phyloP scores from a whole-genome alignment of 2,329 filamentous ascomycete genomes.

The Diatrype stigma region DNA sequence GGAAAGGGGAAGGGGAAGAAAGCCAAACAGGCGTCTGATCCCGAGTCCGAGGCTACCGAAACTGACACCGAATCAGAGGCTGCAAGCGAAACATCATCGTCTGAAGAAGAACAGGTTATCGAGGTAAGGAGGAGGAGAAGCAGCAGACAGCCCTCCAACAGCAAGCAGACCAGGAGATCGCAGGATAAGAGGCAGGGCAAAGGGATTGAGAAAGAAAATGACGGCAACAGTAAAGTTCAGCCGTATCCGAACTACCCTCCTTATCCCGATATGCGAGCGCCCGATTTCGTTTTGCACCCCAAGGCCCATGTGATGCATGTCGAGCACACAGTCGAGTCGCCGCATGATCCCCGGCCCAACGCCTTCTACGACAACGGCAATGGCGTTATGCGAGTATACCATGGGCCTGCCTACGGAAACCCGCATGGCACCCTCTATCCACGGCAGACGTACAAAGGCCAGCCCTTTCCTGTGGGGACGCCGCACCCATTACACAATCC shows the following conservation, averaged over 20 bases:
- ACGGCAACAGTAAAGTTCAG: slow-evolving; percentile 3
- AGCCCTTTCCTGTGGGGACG: slow-evolving; percentile 36
- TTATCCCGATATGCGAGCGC: slow-evolving; percentile 28
- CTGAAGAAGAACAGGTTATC: slow-evolving; percentile 4
- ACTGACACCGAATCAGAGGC: slow-evolving; percentile 7
- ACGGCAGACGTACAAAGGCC: slow-evolving; percentile 25
- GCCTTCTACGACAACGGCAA: slow-evolving; percentile 53
- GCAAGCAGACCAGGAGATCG: slow-evolving; percentile 2
- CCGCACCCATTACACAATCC: slow-evolving; percentile 41
- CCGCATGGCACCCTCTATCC: slow-evolving; percentile 45
- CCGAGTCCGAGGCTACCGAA: slow-evolving; percentile 7
- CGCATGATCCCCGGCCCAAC: slow-evolving; percentile 53
- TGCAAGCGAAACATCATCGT: slow-evolving; percentile 1
- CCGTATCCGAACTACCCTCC: background rate
- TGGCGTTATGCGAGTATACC: slow-evolving; percentile 52
- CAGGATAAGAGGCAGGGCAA: slow-evolving; percentile 5
- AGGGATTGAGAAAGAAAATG: slow-evolving; percentile 15
- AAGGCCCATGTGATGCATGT: slow-evolving; percentile 48
- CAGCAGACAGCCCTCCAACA: slow-evolving; percentile 2
- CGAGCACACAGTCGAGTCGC: slow-evolving; percentile 51
- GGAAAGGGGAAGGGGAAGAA: slow-evolving; percentile 8
- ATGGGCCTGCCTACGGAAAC: slow-evolving; percentile 53
- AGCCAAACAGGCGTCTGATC: slow-evolving; percentile 5
- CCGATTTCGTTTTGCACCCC: slow-evolving; percentile 44
- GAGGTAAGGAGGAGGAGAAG: slow-evolving; percentile 5